Base-by-base conservation (phyloP, 192 early-diverging fungal genomes). In the Endogone sp. region DNA sequence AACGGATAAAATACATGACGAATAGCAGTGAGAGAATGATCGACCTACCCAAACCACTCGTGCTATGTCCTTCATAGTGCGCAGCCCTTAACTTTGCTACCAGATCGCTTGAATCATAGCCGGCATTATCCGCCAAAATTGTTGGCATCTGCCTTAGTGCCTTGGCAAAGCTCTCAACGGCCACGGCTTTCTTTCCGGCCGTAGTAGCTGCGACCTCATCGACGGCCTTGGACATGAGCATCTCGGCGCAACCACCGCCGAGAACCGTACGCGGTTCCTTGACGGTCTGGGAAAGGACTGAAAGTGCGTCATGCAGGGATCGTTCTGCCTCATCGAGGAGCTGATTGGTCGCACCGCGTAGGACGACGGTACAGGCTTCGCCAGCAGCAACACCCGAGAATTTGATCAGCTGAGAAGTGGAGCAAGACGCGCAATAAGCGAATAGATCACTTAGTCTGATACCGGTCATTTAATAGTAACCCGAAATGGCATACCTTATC, bases 311-410 rank as follows among this genome's bases (percentile, higher is more conserved):
- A 73, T 99, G 98, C 59, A 99, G 85, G 9, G 93, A 95, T 56
- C 98, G 89, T 82, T 99, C 98, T 26, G 95, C 94, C 76, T 99
- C 96, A 81, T 98, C 98, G 32, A 99, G 85, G 63, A 99, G 79
- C 73, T 99, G 95, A 67, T 87, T 82, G 13, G 95, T 97, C 23
- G 96, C 95, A 69, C 96, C 95, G 66, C 98, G 94, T 49, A 99
- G 82, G 3, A 99, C 95, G 69, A 99, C 85, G n/a, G 98, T 98
- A 79, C 96, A 99, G 11, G 98, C 97, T 76, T 95, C 92, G 44
- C 96, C 95, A 29, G 95, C 97, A 62, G 93, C 91, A 22, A 94
- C 93, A 37, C 96, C 96, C 29, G 91, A 90, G 76, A 99, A 99
- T 81, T 97, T 99, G 80, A 99, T 94, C 70, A 99, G 81, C 77